Base-by-base conservation (phyloP, 345 rosid genomes). In the Bruguiera gymnorhiza region DNA sequence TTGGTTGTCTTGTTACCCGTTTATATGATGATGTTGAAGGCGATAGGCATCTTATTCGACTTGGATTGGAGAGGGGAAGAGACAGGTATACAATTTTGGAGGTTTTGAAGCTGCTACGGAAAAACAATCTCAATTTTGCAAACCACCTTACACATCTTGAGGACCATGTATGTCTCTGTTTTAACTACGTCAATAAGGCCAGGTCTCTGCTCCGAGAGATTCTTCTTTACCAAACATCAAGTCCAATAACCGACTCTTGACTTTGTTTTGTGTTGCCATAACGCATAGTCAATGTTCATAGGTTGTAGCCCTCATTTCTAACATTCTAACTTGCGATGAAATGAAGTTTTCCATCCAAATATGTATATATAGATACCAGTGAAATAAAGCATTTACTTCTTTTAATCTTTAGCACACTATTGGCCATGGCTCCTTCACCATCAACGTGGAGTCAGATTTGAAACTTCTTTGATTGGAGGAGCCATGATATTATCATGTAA, bases 131-230 rank as follows among this genome's bases (percentile, higher is more conserved):
- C 10, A 76, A 81, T 55, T 73, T 85, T 66, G 70, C 68, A 20
- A 69, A 75, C 30, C 83, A 74, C 66, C 87, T 89, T 60, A 65
- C 68, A 73, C 87, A 79, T 73, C 95, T 91, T 31, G 90, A 88
- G 75, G 85, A 86, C 21, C 94, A 78, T 72, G 76, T 94, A 56
- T 82, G 83, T 79, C 77, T 85, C 37, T 88, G 89, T 81, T 86
- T 89, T 68, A 82, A 66, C 64, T 73, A 74, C 54, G 82, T 91
- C 65, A 93, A 86, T 79, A 80, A 74, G 76, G 83, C 83, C 39
- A 85, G 98, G 75, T 66, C 62, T 36, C 69, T 73, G 62, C 89
- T 91, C 43, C 83, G 76, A 36, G 79, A 86, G 78, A 76, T 93
- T 11, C 70, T 59, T 75, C 73, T 54, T 70, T 80, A 66, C 58